phyloP scores from a whole-genome alignment of 75 land plant genomes.

The Pinus taeda region DNA sequence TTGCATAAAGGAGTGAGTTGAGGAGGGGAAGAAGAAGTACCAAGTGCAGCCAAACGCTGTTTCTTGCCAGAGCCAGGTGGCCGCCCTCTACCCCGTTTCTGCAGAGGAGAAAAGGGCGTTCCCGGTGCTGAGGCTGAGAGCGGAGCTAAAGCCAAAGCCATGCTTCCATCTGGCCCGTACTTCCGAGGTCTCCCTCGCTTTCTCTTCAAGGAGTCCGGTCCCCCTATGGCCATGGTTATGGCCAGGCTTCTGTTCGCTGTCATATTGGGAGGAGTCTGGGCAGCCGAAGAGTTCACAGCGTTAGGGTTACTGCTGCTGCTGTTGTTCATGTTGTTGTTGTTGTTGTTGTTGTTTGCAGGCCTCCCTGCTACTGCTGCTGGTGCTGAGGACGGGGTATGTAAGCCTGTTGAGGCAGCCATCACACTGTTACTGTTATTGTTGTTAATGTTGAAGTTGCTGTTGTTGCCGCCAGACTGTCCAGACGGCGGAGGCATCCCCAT shows the following conservation, averaged over 20 bases:
- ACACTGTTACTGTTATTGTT: not conserved
- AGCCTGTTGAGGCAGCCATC: too few relatives aligned
- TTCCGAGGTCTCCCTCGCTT: constrained; percentile 37
- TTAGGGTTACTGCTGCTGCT: constrained; percentile 16
- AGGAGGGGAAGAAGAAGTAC: constrained; percentile 14
- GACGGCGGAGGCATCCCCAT: constrained; percentile 10
- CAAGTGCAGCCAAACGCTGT: constrained; percentile 69
- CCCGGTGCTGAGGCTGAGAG: constrained; percentile 11
- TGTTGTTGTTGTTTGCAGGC: not conserved
- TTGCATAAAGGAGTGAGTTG: too few relatives aligned
- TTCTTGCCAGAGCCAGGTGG: constrained; percentile 83
- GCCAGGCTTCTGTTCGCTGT: constrained; percentile 19
- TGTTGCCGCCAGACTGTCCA: not conserved
- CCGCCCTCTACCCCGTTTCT: constrained; percentile 53
- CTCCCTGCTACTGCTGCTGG: not conserved
- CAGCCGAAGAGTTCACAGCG: constrained; percentile 13
- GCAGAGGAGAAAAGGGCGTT: constrained; percentile 7
- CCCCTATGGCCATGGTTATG: constrained; percentile 11
- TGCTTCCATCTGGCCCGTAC: constrained; percentile 31
- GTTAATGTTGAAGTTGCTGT: constrained; percentile 2
- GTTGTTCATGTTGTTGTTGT: not conserved
- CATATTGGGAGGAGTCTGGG: constrained; percentile 13
- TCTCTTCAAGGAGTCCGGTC: constrained; percentile 21
- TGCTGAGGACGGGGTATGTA: not conserved
- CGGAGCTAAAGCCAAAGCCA: constrained; percentile 14